Percentiles rank a stretch among this genome's conserved stretches.
These are phyloP conservation scores for Aspergillus niger DNA, from an alignment of 2,329 filamentous ascomycete species.

Conservation along the genomic window DNA sequence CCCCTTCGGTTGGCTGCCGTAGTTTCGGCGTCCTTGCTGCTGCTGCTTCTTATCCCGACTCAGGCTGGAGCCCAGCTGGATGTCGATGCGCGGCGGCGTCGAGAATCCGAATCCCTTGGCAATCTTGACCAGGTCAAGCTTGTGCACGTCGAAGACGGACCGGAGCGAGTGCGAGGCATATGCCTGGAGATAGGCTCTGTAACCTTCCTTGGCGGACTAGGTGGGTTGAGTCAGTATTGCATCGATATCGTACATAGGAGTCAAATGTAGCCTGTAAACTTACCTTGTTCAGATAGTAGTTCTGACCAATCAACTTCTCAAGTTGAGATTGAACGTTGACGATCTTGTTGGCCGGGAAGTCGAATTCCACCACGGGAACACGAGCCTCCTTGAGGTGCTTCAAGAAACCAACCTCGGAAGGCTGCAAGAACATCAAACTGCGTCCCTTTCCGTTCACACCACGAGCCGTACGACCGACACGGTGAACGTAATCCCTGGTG, in stretches of 20 bases:
- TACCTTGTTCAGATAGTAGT: slow-evolving; percentile 94
- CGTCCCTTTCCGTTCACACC: slow-evolving; percentile 81
- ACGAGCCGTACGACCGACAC: slow-evolving; percentile 90
- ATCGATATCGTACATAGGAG: slow-evolving; percentile 9
- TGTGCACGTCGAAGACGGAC: slow-evolving; percentile 81
- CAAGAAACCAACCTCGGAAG: slow-evolving; percentile 88
- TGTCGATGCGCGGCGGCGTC: slow-evolving; percentile 75
- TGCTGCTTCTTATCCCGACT: slow-evolving; percentile 68
- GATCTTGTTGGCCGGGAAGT: slow-evolving; percentile 90
- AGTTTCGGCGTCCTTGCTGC: slow-evolving; percentile 63
- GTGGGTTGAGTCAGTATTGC: slow-evolving; percentile 1
- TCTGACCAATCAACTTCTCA: slow-evolving; percentile 89
- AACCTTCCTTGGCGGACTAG: slow-evolving; percentile 69
- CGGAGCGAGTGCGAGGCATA: slow-evolving; percentile 85
- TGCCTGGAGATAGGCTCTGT: slow-evolving; percentile 88
- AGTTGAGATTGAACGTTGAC: slow-evolving; percentile 87
- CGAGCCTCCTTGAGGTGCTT: slow-evolving; percentile 86
- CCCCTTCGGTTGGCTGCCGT: slow-evolving; percentile 76
- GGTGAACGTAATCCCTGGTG: slow-evolving; percentile 88
- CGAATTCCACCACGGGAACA: slow-evolving; percentile 93
- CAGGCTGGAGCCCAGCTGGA: slow-evolving; percentile 76
- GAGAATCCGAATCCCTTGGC: slow-evolving; percentile 82
- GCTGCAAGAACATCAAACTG: slow-evolving; percentile 90
- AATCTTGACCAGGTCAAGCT: slow-evolving; percentile 79
- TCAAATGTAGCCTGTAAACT: slow-evolving; percentile 17